phyloP scores from a whole-genome alignment of 2,329 filamentous ascomycete species.

The Ascochyta rabiei region DNA sequence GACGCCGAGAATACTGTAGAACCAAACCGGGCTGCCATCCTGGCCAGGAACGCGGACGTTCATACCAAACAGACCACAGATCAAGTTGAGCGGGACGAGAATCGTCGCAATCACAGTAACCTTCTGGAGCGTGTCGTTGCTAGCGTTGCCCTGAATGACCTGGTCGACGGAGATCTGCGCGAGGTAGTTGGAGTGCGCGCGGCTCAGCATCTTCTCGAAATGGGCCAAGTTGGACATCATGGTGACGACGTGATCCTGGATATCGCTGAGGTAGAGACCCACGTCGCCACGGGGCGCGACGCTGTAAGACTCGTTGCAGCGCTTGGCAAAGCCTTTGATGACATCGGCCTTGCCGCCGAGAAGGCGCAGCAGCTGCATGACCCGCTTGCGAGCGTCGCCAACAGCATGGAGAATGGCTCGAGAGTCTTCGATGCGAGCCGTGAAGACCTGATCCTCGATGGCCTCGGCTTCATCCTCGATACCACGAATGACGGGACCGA shows the following conservation, averaged over 20 bases:
- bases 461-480: constrained; percentile 88
- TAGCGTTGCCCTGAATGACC: constrained; percentile 83
- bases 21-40: constrained; percentile 57
- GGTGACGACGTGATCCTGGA: constrained; percentile 98
- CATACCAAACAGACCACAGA: constrained; percentile 88
- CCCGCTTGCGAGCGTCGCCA: constrained; percentile 89
- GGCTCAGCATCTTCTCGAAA: constrained; percentile 96
- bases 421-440: constrained; percentile 88
- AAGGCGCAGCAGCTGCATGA: constrained; percentile 90
- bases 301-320: constrained; percentile 96
- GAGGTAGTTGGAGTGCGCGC: constrained; percentile 94
- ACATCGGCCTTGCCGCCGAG: constrained; percentile 98
- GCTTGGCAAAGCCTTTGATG: constrained; percentile 95
- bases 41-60: constrained; percentile 77
- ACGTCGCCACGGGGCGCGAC: constrained; percentile 96
- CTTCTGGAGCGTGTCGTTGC: constrained; percentile 90
- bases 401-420: constrained; percentile 86
- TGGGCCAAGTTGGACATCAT: constrained; percentile 97
- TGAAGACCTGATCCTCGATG: constrained; percentile 95
- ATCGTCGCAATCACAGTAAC: constrained; percentile 94
- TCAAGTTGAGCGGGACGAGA: constrained; percentile 92
- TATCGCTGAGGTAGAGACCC: constrained; percentile 93
- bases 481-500: constrained; percentile 85
- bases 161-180: constrained; percentile 93
- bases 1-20: constrained; percentile 65